Percentiles rank a stretch among this genome's conserved stretches.
Evolutionary conservation across 2,329 filamentous ascomycete genomes (phyloP).

Genomic region (Aspergillus felis): DNA sequence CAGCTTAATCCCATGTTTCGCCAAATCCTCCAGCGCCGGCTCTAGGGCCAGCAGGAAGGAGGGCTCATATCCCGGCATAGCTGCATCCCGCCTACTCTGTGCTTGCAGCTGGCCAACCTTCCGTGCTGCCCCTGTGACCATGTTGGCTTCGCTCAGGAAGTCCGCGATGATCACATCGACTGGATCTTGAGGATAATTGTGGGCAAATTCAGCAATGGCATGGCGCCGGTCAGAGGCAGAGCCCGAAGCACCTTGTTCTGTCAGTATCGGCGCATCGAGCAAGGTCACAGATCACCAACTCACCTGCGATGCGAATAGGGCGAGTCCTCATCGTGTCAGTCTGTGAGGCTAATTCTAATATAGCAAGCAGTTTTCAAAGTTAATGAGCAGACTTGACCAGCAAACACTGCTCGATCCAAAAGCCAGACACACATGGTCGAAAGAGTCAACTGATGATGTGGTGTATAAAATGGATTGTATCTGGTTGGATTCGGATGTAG

Average conservation of each 20-base stretch:
- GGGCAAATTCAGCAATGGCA: slow-evolving; percentile 43
- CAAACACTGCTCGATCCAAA: neutral
- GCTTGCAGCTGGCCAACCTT: slow-evolving; percentile 33
- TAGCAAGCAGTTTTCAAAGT: neutral
- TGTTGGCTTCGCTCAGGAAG: slow-evolving; percentile 51
- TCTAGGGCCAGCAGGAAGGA: slow-evolving; percentile 50
- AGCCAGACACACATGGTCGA: neutral
- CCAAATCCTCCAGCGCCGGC: slow-evolving; percentile 38
- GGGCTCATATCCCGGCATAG: slow-evolving; percentile 46
- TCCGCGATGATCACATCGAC: slow-evolving; percentile 47
- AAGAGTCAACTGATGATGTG: neutral
- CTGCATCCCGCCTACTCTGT: slow-evolving; percentile 2
- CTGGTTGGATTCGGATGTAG: neutral
- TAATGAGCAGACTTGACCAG: neutral
- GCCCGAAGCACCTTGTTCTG: slow-evolving; percentile 39
- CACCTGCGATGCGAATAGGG: slow-evolving; percentile 26
- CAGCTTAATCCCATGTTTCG: slow-evolving; percentile 40
- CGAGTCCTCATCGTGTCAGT: slow-evolving; percentile 15
- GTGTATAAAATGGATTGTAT: neutral
- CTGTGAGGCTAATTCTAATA: neutral
- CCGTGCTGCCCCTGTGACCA: slow-evolving; percentile 40
- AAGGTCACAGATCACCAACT: slow-evolving; percentile 5
- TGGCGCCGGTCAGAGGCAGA: slow-evolving; percentile 44
- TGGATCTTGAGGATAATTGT: slow-evolving; percentile 40
- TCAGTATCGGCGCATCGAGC: neutral